phyloP scores from a whole-genome alignment of 805 yeast genomes.

The Yarrowia porcina region DNA sequence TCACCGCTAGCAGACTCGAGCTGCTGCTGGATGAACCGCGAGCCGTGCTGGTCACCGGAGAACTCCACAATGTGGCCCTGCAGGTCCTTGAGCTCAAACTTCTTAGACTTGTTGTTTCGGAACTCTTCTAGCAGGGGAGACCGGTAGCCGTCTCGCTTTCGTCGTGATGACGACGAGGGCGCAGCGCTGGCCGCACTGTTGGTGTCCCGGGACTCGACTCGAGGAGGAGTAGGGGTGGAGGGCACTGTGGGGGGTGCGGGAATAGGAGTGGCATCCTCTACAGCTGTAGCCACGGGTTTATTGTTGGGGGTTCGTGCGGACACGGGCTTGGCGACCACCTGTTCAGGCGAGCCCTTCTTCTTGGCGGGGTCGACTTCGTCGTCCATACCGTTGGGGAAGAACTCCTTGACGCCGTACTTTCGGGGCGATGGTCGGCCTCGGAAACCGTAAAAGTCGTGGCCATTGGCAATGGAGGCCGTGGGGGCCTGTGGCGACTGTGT shows the following conservation, averaged over 20 bases:
- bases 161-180: conserved; percentile 15
- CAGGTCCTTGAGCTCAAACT: conserved; percentile 66
- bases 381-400: conserved; percentile 25
- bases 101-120: conserved; percentile 60
- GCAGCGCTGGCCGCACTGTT: not conserved
- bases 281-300: not conserved
- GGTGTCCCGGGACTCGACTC: not conserved
- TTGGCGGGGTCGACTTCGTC: conserved; percentile 6
- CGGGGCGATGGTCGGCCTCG: conserved; percentile 6
- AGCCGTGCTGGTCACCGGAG: conserved; percentile 94
- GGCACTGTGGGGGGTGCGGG: not conserved
- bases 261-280: not conserved
- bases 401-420: conserved; percentile 24
- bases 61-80: conserved; percentile 87
- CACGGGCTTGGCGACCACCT: conserved; percentile 14
- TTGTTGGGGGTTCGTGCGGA: not conserved
- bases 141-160: conserved; percentile 21
- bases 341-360: conserved; percentile 24
- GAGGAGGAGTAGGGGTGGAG: conserved; percentile 11
- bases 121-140: conserved; percentile 77
- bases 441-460: conserved; percentile 23
- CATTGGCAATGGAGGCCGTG: not conserved
- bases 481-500: conserved; percentile 4
- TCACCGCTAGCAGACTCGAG: conserved; percentile 59
- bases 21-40: conserved; percentile 91